phyloP scores from a whole-genome alignment of 2,329 filamentous ascomycete species.

The Diaporthe vaccinii region DNA sequence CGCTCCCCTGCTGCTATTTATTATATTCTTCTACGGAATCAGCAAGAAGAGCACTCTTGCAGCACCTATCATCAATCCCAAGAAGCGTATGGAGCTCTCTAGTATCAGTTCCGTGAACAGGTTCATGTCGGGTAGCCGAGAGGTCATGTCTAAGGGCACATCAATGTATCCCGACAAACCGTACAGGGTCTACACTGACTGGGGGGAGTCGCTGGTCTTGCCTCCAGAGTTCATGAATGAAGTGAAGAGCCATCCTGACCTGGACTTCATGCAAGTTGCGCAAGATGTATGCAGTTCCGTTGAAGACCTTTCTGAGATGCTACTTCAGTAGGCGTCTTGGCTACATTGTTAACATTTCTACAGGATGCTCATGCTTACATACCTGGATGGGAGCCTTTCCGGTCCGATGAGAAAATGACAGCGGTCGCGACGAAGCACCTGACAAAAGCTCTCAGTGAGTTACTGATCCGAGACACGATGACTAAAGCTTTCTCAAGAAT shows the following conservation, averaged over 20 bases:
- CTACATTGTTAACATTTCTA: background rate
- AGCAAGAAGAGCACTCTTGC: background rate
- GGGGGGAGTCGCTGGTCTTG: constrained; percentile 11
- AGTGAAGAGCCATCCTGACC: constrained; percentile 7
- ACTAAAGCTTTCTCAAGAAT: background rate
- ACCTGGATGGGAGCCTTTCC: constrained; percentile 34
- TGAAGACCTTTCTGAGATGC: background rate
- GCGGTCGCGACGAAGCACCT: constrained; percentile 9
- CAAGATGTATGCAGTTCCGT: background rate
- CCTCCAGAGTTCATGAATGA: constrained; percentile 18
- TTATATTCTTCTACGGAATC: background rate
- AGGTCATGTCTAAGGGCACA: constrained; percentile 10
- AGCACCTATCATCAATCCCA: background rate
- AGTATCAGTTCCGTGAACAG: background rate
- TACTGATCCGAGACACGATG: background rate
- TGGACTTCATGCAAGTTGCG: background rate
- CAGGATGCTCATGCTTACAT: constrained; percentile 25
- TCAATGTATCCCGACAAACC: constrained; percentile 12
- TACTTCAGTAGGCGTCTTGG: background rate
- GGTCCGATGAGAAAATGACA: background rate
- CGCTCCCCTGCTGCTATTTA: background rate
- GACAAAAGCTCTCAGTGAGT: constrained; percentile 31
- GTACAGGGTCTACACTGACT: constrained; percentile 18
- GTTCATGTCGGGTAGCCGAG: constrained; percentile 4
- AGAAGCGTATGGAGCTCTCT: background rate